phyloP scores from a whole-genome alignment of 805 yeast species.

The Jamesozyma piceae region DNA sequence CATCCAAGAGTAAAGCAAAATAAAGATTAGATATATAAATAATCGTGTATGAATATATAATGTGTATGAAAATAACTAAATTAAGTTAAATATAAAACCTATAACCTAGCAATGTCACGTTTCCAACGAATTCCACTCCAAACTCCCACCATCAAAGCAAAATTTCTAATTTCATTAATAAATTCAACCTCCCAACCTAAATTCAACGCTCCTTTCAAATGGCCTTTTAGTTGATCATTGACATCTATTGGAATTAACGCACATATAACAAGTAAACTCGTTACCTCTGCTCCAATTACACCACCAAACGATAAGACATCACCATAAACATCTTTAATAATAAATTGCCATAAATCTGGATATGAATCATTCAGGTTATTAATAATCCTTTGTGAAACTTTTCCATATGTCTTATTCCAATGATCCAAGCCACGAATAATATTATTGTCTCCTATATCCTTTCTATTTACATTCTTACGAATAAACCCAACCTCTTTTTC shows the following conservation, averaged over 20 bases:
- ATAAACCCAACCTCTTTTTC: background rate
- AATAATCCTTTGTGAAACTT: conserved; percentile 55
- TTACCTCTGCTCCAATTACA: conserved; percentile 52
- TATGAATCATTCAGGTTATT: conserved; percentile 62
- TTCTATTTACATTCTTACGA: background rate
- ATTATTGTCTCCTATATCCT: conserved; percentile 3
- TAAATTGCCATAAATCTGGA: conserved; percentile 73
- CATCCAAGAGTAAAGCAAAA: background rate
- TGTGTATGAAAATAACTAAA: conserved; percentile 1
- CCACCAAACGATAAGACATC: conserved; percentile 61
- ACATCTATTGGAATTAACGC: conserved; percentile 84
- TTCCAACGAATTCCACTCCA: conserved; percentile 68
- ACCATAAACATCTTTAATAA: conserved; percentile 63
- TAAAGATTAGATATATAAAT: background rate
- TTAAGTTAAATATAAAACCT: conserved; percentile 4
- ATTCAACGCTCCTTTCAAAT: conserved; percentile 71
- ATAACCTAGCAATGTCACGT: conserved; percentile 24
- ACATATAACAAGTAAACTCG: conserved; percentile 66
- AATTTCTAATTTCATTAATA: conserved; percentile 45
- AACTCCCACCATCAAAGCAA: conserved; percentile 53
- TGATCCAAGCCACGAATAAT: conserved; percentile 45
- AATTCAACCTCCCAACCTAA: conserved; percentile 59
- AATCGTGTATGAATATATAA: background rate
- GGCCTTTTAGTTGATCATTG: conserved; percentile 88
- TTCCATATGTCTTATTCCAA: conserved; percentile 67